A percentile compares a stretch with the other conserved stretches of the same genome.
Conservation (phyloP, 805 yeast species). For the Metschnikowia arizonensis region DNA sequence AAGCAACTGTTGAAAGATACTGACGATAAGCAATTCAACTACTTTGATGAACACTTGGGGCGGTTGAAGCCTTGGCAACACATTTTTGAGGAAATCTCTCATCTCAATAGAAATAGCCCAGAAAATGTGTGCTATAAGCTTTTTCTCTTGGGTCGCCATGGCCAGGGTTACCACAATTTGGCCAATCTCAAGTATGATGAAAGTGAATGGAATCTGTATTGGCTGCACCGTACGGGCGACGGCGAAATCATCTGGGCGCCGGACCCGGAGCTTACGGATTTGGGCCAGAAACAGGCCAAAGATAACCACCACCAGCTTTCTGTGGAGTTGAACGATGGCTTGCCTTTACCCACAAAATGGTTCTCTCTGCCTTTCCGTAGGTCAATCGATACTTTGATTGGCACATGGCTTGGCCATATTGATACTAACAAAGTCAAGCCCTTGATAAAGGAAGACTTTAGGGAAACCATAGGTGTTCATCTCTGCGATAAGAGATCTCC, state of each 20-base stretch:
- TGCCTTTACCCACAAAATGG: slow-evolving; percentile 36
- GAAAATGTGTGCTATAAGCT: slow-evolving; percentile 39
- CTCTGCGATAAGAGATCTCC: slow-evolving; percentile 47
- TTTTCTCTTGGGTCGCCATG: slow-evolving; percentile 48
- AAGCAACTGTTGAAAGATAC: slow-evolving; percentile 41
- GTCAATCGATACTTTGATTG: slow-evolving; percentile 45
- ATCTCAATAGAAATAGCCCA: slow-evolving; percentile 31
- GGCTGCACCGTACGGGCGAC: slow-evolving; percentile 43
- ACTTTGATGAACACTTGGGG: slow-evolving; percentile 44
- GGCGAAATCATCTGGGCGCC: slow-evolving; percentile 49
- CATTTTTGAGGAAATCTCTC: slow-evolving; percentile 22
- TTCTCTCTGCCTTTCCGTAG: slow-evolving; percentile 51
- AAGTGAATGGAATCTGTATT: slow-evolving; percentile 42
- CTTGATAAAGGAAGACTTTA: slow-evolving; percentile 40
- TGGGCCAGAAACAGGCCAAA: slow-evolving; percentile 43
- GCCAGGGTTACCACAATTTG: slow-evolving; percentile 51
- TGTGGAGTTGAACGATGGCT: slow-evolving; percentile 28
- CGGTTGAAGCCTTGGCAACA: slow-evolving; percentile 24
- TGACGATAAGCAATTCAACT: slow-evolving; percentile 40
- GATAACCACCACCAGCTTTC: slow-evolving; percentile 42
- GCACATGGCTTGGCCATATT: slow-evolving; percentile 42
- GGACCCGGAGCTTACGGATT: slow-evolving; percentile 47
- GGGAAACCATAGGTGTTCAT: slow-evolving; percentile 50
- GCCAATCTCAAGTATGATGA: slow-evolving; percentile 46
- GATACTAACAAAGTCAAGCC: slow-evolving; percentile 27